These are phyloP conservation scores for Saraca asoca DNA, from an alignment of 331 rosid genomes.

Conservation along the genomic window DNA sequence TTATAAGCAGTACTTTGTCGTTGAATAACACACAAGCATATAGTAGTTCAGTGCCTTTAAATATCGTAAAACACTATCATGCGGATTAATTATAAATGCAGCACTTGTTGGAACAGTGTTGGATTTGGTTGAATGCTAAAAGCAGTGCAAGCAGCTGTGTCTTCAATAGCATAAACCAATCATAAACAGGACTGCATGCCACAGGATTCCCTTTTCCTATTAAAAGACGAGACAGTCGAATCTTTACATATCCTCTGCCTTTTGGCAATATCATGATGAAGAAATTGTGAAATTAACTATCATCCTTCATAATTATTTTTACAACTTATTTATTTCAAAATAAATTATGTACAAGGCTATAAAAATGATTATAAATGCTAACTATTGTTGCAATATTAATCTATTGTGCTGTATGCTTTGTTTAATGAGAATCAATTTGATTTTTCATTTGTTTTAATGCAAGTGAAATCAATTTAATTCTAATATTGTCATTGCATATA, in stretches of 20 bases:
- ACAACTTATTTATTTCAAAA: too few species aligned
- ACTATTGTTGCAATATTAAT: too few species aligned
- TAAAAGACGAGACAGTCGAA: slow-evolving; percentile 24
- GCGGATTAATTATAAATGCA: slow-evolving; percentile 5
- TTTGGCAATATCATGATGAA: slow-evolving; percentile 12
- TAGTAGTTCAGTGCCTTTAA: slow-evolving; percentile 13
- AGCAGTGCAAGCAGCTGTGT: neutral
- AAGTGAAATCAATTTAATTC: too few species aligned
- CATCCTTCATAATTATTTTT: too few species aligned
- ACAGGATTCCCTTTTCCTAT: slow-evolving; percentile 28
- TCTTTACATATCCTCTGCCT: slow-evolving; percentile 32
- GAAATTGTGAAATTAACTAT: too few species aligned
- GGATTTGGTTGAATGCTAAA: slow-evolving; percentile 13
- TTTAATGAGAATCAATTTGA: too few species aligned
- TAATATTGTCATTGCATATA: too few species aligned
- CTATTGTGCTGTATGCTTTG: too few species aligned
- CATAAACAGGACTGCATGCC: slow-evolving; percentile 43
- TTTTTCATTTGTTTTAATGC: too few species aligned
- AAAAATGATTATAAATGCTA: too few species aligned
- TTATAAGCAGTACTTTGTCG: slow-evolving; percentile 37
- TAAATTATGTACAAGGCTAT: too few species aligned
- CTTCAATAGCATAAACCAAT: slow-evolving; percentile 23
- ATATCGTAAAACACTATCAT: slow-evolving; percentile 18
- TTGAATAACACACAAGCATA: slow-evolving; percentile 23
- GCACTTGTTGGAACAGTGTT: slow-evolving; percentile 24